Conservation (phyloP, 257 asterid genomes). For the Solanum pinnatisectum region DNA sequence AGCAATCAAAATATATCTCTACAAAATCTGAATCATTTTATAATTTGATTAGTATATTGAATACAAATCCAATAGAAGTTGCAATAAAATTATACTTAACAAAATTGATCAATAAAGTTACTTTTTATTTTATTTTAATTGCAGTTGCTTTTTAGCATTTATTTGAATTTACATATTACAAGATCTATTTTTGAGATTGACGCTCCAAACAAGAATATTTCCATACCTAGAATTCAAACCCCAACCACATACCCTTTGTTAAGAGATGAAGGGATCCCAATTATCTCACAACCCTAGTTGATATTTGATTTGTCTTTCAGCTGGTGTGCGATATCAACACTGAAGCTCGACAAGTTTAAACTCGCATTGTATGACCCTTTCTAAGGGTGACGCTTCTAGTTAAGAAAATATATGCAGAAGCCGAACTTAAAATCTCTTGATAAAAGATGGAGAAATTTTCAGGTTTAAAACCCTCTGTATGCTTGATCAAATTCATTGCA, state of each 20-base stretch:
- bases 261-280: neutral
- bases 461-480: accelerated
- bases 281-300: neutral
- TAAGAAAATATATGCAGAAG: neutral
- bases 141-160: neutral
- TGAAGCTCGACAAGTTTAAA: neutral
- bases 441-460: neutral
- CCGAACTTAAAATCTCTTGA: neutral
- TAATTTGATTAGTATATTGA: neutral
- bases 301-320: neutral
- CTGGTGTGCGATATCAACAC: neutral
- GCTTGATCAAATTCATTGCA: neutral
- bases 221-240: neutral
- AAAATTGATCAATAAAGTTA: neutral
- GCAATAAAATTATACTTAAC: neutral
- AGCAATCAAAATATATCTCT: neutral
- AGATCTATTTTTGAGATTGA: neutral
- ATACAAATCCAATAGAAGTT: neutral
- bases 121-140: neutral
- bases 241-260: neutral
- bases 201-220: neutral
- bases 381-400: neutral
- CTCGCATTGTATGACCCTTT: no score
- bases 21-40: neutral
- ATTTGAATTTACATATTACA: no score